Base-by-base conservation (phyloP, 2,329 filamentous ascomycete species). In the Lachnellula cervina region DNA sequence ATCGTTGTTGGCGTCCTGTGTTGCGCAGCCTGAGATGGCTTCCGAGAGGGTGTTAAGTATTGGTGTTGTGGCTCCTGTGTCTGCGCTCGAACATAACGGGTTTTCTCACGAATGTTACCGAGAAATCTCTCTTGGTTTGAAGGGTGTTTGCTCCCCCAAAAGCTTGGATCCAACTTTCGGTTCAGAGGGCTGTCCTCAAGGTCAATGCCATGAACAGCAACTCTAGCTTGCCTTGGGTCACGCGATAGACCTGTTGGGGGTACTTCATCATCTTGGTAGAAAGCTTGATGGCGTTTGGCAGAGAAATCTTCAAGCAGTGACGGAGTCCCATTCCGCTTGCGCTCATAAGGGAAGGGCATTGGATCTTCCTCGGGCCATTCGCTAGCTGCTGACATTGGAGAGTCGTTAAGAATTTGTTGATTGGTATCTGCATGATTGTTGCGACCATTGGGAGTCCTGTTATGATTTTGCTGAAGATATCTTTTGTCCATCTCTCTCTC, bases 321-420 rank as follows among this genome's bases (percentile, higher is more conserved):
- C 42, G 51, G 49, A 45, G 80, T 57, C 74, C 79, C 62, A 65
- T 71, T 32, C 78, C 77, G 56, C 69, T 79, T 51, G 74, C 73
- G 42, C 42, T 44, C 42, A 23, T 9, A 19, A 44, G 42, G 42
- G 1, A 25, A 19, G 11, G 42, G 42, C 13, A 5, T 8, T 5
- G 13, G 19, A 44, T 44, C 19, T 5, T 44, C 42, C 5, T 44
- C 19, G 7, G 42, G 42, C 42, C 42, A 44, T 19, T n/a, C n/a
- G 13, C 13, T 19, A 9, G n/a, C 19, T 13, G 42, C n/a, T 6
- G 17, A 13, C 42, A 19, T 19, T 19, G 42, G 19, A 44, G 11
- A 14, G 1, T 23, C n/a, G 19, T 19, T 13, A 17, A 17, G 37
- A 3, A 13, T n/a, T 17, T 40, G 42, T 19, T 44, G 42, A 23